Evolutionary conservation across 495 filamentous ascomycete genomes (phyloP).

Genomic region (Neurospora sp.): DNA sequence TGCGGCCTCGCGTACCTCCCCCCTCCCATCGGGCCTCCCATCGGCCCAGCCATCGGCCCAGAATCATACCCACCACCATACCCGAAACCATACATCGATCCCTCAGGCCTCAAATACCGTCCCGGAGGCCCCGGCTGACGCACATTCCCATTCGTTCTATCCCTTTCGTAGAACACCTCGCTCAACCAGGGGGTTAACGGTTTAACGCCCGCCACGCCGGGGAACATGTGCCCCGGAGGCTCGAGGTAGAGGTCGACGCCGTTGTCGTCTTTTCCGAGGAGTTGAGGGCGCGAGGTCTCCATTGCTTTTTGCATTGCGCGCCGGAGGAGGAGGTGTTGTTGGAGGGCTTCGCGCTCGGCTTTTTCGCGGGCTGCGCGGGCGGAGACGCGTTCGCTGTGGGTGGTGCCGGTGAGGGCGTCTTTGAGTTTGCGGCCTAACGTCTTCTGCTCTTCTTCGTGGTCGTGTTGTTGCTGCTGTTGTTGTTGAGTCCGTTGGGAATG

Average conservation of each 20-base stretch:
- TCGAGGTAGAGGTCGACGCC: slow-evolving; percentile 15
- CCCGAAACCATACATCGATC: slow-evolving; percentile 16
- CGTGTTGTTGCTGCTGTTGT: background rate
- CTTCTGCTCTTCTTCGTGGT: background rate
- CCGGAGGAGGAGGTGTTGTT: slow-evolving; percentile 15
- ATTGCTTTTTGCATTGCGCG: slow-evolving; percentile 12
- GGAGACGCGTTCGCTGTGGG: slow-evolving; percentile 11
- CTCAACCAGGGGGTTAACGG: slow-evolving; percentile 13
- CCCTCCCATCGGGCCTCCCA: slow-evolving; percentile 10
- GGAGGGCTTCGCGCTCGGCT: slow-evolving; percentile 14
- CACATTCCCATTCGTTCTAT: background rate
- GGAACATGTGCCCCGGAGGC: slow-evolving; percentile 13
- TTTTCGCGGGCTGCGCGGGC: slow-evolving; percentile 5
- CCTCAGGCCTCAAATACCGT: slow-evolving; percentile 15
- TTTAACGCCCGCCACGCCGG: slow-evolving; percentile 5
- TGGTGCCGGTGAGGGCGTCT: slow-evolving; percentile 16
- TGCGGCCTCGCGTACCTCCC: slow-evolving; percentile 8
- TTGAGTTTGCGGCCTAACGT: slow-evolving; percentile 13
- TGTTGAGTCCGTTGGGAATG: background rate
- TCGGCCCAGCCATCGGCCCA: slow-evolving; percentile 13
- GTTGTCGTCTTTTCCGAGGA: slow-evolving; percentile 11
- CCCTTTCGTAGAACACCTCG: slow-evolving; percentile 15
- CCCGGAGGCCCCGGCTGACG: background rate
- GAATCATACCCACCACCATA: slow-evolving; percentile 16
- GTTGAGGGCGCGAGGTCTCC: slow-evolving; percentile 6